Evolutionary conservation across 202 grass and related monocot genomes (phyloP), one percentile per base, ranked within the genome.

Genomic region (Elaeis oleifera): DNA sequence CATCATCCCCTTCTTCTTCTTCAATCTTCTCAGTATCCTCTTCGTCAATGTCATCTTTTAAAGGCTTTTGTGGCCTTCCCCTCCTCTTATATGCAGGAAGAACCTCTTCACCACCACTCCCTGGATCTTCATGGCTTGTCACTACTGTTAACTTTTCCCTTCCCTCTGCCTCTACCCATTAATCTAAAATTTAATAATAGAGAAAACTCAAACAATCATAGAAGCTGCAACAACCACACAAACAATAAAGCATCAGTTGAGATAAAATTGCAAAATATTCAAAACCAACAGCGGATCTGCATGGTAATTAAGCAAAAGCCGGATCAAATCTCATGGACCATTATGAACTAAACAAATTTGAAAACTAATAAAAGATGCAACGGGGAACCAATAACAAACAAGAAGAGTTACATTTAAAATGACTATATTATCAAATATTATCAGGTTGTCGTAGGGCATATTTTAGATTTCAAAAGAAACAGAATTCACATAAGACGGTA

Each of bases 81-180:
- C 85, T 89, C 74, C 81, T 89, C 74, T 84, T 89, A 52, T 72
- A 81, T 50, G 58, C 71, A 27, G 85, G 85, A 32, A 76, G 51
- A 1, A 79, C 74, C 59, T 84, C 85, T 76, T 89, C 85, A 18
- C 66, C 74, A 20, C 78, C 71, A 75, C 81, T 81, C 4, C 62
- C 85, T 73, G 77, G 80, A 49, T 89, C 85, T 25, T 84, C 85
- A 76, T 84, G 81, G 71, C 71, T 84, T 56, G 71, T 81, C 18
- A 59, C 67, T 11, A 65, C 60, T 27, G 71, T 65, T 39, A 69
- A 23, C 64, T 81, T 81, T 78, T 68, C 85, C 81, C 68, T 79
- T 89, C 23, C 84, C 85, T 79, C 81, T 81, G 66, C 81, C 85
- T 84, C 85, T 81, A 65, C 85, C 85, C 85, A 89, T 89, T 57